Percentiles rank a stretch among this genome's conserved stretches.
These are phyloP conservation scores for Aquilaria sinensis DNA, from an alignment of 345 rosid genomes.

Conservation along the genomic window DNA sequence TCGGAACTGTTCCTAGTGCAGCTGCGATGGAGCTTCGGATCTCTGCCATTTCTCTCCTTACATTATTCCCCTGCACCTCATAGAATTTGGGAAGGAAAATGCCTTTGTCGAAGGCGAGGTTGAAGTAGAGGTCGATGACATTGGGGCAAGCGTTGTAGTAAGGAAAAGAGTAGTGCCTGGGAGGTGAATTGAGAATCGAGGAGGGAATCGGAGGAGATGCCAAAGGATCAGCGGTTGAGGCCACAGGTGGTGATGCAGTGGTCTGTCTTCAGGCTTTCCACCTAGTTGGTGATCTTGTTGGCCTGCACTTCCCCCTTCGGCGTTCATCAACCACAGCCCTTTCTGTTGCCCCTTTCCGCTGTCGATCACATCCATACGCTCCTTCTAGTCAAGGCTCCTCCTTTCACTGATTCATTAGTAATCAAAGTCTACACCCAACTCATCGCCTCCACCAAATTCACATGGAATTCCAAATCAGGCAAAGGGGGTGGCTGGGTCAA, in stretches of 20 bases:
- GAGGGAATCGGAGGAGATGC: slow-evolving; percentile 82
- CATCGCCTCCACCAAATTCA: too few species aligned
- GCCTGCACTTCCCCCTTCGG: too few species aligned
- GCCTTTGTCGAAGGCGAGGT: slow-evolving; percentile 91
- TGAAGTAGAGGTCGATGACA: slow-evolving; percentile 76
- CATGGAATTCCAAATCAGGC: too few species aligned
- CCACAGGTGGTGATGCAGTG: slow-evolving; percentile 36
- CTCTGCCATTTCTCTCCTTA: slow-evolving; percentile 54
- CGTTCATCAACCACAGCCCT: too few species aligned
- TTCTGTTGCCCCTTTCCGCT: too few species aligned
- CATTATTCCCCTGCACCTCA: slow-evolving; percentile 38
- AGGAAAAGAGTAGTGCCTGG: slow-evolving; percentile 59
- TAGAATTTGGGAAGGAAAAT: slow-evolving; percentile 78
- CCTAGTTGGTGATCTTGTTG: not conserved
- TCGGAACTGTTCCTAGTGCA: slow-evolving; percentile 39
- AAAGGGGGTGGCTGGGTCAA: too few species aligned
- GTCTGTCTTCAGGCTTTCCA: too few species aligned
- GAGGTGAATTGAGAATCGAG: slow-evolving; percentile 51
- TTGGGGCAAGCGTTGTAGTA: slow-evolving; percentile 75
- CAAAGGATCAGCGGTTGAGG: slow-evolving; percentile 62
- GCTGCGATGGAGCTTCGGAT: slow-evolving; percentile 54
- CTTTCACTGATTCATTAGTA: too few species aligned
- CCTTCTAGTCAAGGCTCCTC: too few species aligned
- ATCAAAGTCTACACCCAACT: too few species aligned
- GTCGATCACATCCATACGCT: too few species aligned